phyloP scores from a whole-genome alignment of 75 land plant species.

The Pinus albicaulis region DNA sequence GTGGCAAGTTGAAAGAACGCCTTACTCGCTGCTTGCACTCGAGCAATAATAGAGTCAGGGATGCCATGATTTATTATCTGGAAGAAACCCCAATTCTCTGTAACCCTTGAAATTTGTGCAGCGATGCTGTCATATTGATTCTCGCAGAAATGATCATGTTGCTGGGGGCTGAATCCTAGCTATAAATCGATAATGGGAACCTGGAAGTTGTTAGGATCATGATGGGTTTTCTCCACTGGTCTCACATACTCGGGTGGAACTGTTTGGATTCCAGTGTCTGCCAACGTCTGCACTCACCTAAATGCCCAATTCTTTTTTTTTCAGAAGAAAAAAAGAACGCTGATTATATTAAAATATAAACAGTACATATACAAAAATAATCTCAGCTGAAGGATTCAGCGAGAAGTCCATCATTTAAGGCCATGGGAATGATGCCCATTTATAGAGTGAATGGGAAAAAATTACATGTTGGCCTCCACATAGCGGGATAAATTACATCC shows the following conservation, averaged over 20 bases:
- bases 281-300: background rate
- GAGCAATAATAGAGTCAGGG: slow-evolving; percentile 11
- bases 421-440: no score
- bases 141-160: background rate
- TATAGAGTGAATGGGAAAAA: no score
- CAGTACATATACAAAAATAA: no score
- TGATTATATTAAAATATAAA: no score
- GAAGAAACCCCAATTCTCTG: slow-evolving; percentile 1
- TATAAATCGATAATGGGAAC: background rate
- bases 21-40: slow-evolving; percentile 18
- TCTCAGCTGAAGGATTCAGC: no score
- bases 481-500: no score
- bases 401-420: no score
- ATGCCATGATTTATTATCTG: slow-evolving; percentile 37
- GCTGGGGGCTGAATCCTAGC: background rate
- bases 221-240: background rate
- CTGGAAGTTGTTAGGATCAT: background rate
- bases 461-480: no score
- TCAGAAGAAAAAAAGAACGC: no score
- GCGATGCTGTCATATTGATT: background rate
- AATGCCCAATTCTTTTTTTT: background rate
- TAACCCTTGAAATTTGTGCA: background rate
- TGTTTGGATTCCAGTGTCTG: slow-evolving; percentile 5
- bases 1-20: slow-evolving; percentile 57
- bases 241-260: background rate